Base-by-base conservation (phyloP, 2,329 filamentous ascomycete genomes). In the Chaetomium globosum region DNA sequence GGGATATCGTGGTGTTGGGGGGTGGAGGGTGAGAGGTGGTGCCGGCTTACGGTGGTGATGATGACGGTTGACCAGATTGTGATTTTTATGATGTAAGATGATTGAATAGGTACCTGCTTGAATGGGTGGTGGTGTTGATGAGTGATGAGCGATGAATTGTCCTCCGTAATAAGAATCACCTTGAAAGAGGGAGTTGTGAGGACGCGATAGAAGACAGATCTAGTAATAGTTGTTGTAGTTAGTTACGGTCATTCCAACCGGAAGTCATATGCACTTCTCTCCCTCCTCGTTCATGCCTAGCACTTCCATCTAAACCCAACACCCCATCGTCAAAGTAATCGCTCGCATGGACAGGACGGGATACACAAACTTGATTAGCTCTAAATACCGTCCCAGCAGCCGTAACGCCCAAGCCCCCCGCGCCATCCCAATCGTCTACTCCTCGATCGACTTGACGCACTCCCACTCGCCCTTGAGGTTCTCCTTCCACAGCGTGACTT, bases 401-500 rank as follows among this genome's bases (percentile, higher is more conserved):
- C 65, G 54, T 65, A 52, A 67, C 62, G 59, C 59, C 65, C 48
- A 26, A 36, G 19, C 19, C 55, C 52, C 58, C 52, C 58, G 4
- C n/a, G 33, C 36, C 59, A 10, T 33, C 23, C 53, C 58, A 26
- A 74, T 83, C 96, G 80, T 96, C 92, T 83, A 96, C 80, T 96
- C 92, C 77, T 97, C 94, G 76, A 99, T 93, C 66, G 92, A 93
- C 86, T 97, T 97, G 71, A 98, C 92, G 74, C 91, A 92, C 80
- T 98, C 93, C 95, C 95, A 99, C 75, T 96, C 92, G 63, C 95
- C 95, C 76, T 90, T 91, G 72, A 99, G 82, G 77, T 96, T 96
- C 85, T 99, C 95, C 85, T 98, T 99, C 94, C 94, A 99, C 77
- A 99, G 79, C 61, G 90, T 96, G 63, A 99, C 93, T 81, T 96